phyloP scores from a whole-genome alignment of 257 asterid genomes.

The Solanum arcanum region DNA sequence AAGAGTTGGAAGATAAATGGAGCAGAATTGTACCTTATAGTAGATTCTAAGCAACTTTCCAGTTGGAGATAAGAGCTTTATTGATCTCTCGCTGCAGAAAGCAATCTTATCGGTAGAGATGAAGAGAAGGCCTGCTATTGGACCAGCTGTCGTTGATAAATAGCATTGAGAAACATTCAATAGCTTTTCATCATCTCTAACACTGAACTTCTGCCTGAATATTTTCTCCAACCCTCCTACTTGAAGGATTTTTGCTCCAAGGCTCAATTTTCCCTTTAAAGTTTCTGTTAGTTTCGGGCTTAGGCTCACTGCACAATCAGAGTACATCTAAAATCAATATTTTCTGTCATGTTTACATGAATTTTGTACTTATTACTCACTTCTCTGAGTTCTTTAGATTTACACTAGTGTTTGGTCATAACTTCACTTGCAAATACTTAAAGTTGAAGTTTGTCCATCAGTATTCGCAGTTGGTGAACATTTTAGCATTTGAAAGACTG shows the following conservation, averaged over 20 bases:
- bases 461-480: not conserved
- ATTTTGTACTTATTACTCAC: not conserved
- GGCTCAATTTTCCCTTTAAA: slow-evolving; percentile 34
- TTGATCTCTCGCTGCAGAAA: slow-evolving; percentile 14
- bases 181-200: slow-evolving; percentile 7
- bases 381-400: not conserved
- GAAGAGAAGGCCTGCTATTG: slow-evolving; percentile 10
- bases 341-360: not conserved
- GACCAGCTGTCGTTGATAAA: slow-evolving; percentile 13
- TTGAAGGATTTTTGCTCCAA: slow-evolving; percentile 26
- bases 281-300: slow-evolving; percentile 32
- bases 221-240: slow-evolving; percentile 6
- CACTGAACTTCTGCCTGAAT: slow-evolving; percentile 2
- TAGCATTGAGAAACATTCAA: slow-evolving; percentile 13
- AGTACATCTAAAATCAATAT: not conserved
- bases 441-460: not conserved
- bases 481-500: not conserved
- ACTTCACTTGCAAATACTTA: not conserved
- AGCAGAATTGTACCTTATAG: not conserved
- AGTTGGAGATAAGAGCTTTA: slow-evolving; percentile 1
- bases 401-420: not conserved
- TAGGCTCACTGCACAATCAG: slow-evolving; percentile 24
- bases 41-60: slow-evolving; percentile 1
- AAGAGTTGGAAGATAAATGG: not conserved
- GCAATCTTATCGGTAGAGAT: slow-evolving; percentile 6